Conservation (phyloP, 148 eudicot species). For the Drosera capensis region DNA sequence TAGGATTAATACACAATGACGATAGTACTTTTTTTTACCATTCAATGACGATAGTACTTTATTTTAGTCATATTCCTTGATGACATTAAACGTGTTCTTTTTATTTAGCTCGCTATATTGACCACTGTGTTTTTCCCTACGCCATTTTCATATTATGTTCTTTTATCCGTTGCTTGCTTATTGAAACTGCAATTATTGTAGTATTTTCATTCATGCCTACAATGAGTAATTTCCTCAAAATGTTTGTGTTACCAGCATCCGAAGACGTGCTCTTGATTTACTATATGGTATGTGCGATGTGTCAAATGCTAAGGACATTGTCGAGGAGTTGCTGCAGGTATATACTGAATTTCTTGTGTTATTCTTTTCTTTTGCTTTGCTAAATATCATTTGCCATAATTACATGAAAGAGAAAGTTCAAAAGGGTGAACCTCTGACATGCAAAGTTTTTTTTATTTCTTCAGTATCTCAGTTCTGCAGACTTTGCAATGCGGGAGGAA, state of each 20-base stretch:
- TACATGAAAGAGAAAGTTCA: neutral
- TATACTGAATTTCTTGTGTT: neutral
- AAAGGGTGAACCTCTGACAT: neutral
- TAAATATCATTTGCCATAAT: neutral
- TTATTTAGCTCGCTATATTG: too few relatives aligned
- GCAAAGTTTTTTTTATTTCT: conserved; percentile 5
- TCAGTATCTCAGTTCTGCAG: conserved; percentile 93
- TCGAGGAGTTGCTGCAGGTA: conserved; percentile 92
- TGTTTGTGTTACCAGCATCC: conserved; percentile 42
- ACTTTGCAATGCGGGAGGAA: conserved; percentile 95
- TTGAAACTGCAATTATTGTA: neutral
- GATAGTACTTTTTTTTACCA: too few relatives aligned
- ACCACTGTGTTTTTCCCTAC: too few relatives aligned
- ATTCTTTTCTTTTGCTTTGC: neutral
- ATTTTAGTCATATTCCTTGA: too few relatives aligned
- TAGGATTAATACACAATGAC: too few relatives aligned
- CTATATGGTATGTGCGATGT: conserved; percentile 99
- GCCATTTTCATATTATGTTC: neutral
- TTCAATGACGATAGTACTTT: too few relatives aligned
- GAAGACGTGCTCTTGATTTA: conserved; percentile 96
- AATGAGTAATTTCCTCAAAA: too few relatives aligned
- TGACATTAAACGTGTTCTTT: too few relatives aligned
- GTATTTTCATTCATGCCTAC: neutral
- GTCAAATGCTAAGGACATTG: conserved; percentile 98
- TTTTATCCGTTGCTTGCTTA: neutral